These are phyloP conservation scores for Huntiella omanensis DNA, from an alignment of 2,329 filamentous ascomycete genomes.

Conservation along the genomic window DNA sequence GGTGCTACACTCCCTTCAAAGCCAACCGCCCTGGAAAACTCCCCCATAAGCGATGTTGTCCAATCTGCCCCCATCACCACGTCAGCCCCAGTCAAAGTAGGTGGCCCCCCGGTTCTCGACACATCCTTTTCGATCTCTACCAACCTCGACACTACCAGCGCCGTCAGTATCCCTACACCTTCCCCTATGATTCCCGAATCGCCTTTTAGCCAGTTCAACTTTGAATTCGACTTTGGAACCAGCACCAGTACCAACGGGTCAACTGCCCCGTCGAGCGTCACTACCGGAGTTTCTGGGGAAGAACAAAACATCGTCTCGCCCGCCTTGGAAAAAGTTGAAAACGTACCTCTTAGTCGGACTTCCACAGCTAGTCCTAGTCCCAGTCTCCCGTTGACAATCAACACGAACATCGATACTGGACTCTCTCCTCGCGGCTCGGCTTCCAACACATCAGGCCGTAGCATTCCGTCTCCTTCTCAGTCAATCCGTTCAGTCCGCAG, in stretches of 20 bases:
- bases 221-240: conserved; percentile 8
- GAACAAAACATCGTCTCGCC: neutral
- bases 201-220: conserved; percentile 11
- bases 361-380: conserved; percentile 7
- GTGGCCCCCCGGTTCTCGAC: neutral
- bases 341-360: conserved; percentile 1
- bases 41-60: neutral
- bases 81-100: neutral
- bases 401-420: conserved; percentile 4
- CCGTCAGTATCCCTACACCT: neutral
- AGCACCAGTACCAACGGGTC: neutral
- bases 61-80: neutral
- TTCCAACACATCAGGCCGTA: conserved; percentile 6
- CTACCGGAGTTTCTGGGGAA: neutral
- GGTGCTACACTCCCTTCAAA: neutral
- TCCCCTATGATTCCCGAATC: conserved; percentile 8
- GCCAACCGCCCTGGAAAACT: neutral
- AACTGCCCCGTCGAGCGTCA: neutral
- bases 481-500: conserved; percentile 7
- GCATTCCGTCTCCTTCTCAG: conserved; percentile 9
- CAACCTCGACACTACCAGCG: neutral
- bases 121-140: conserved; percentile 1
- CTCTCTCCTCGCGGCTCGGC: conserved; percentile 8
- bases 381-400: neutral
- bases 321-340: neutral